Evolutionary conservation across 257 asterid species (phyloP).

Genomic region (Asclepias syriaca): DNA sequence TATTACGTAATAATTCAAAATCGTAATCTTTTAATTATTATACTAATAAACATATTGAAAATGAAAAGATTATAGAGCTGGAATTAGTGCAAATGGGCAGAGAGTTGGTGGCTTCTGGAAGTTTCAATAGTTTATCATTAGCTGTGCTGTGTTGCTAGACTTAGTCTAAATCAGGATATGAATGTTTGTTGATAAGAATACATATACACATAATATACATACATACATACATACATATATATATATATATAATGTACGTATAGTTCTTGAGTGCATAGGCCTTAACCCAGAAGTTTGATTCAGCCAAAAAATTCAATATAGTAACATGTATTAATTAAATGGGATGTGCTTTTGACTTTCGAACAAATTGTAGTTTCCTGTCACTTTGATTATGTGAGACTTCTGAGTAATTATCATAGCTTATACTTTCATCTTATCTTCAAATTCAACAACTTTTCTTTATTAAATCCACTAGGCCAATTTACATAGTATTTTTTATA

Average conservation of each 20-base stretch:
- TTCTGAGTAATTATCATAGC: background rate
- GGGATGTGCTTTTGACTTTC: background rate
- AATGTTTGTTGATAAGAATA: background rate
- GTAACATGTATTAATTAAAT: background rate
- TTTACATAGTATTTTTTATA: too few species aligned
- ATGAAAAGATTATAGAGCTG: background rate
- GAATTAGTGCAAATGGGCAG: background rate
- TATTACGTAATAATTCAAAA: too few species aligned
- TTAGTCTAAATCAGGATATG: background rate
- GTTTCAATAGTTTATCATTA: background rate
- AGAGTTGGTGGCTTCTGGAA: background rate
- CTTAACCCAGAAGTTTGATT: background rate
- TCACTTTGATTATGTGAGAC: background rate
- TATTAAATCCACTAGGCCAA: too few species aligned
- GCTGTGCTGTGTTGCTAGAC: background rate
- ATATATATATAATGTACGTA: too few species aligned
- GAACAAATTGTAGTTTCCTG: background rate
- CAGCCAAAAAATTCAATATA: background rate
- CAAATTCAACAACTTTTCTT: too few species aligned
- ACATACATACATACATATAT: too few species aligned
- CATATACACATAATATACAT: too few species aligned
- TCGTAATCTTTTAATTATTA: too few species aligned
- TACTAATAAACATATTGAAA: background rate
- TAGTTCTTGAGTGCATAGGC: background rate
- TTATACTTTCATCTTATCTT: too few species aligned